Base-by-base conservation (phyloP, 2,329 filamentous ascomycete genomes). In the Tolypocladium ovalisporum region DNA sequence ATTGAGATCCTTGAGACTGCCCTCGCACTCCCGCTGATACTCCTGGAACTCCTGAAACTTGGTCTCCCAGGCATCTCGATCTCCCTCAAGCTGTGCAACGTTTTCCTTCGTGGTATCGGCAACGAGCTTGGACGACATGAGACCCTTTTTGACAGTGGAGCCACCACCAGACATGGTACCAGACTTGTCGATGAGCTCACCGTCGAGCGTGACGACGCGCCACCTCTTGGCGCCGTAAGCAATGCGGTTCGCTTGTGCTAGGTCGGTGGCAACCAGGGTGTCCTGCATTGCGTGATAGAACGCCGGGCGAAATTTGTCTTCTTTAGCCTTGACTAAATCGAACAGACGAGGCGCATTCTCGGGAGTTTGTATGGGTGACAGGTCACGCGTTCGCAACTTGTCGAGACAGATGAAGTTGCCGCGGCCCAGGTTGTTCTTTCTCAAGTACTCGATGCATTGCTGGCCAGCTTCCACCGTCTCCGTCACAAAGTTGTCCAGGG, bases 141-240 rank as follows among this genome's bases (percentile, higher is more conserved):
- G 85, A 0, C 95, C 95, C 68, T 87, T 90, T 65, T 93, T 92
- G 57, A 94, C 89, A 19, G 89, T 89, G 52, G 84, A 93, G 57
- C 94, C 94, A 79, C 94, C 94, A 77, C 94, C 94, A 58, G 90
- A 96, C 94, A 99, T 97, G 39, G 94, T 97, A 79, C 94, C 94
- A 1, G 93, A 97, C 70, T 95, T 95, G 75, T 99, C 94, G 63
- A 99, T 97, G 55, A 99, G 81, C 71, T 97, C 92, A 54, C 94
- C 94, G 60, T 92, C 90, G 2, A 99, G 82, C 0, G 94, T 99
- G 44, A 99, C 94, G 3, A 99, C 94, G 62, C 94, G 86, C 94
- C 94, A 99, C 71, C 94, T 80, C 76, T 86, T 89, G 52, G 89
- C 89, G 47, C 94, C 93, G 66, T 97, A 99, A 9, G 94, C 94